phyloP scores from a whole-genome alignment of 495 filamentous ascomycete genomes.

The Tuber magnatum region DNA sequence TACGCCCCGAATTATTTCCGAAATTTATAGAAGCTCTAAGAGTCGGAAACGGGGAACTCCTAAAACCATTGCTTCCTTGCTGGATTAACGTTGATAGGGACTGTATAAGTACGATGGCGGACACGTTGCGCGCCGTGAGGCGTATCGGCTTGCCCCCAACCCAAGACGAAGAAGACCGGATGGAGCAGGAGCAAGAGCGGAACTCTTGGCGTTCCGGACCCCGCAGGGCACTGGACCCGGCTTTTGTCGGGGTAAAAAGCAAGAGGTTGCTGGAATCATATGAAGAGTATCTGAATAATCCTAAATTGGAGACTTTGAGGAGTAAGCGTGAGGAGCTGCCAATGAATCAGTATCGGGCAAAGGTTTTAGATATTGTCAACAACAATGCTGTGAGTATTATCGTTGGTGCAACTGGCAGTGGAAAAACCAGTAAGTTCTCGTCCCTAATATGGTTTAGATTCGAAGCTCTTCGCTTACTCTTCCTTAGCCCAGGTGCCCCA shows the following conservation, averaged over 20 bases:
- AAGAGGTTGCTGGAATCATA: constrained; percentile 37
- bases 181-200: constrained; percentile 15
- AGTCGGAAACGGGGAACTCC: constrained; percentile 44
- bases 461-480: constrained; percentile 13
- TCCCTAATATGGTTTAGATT: neutral
- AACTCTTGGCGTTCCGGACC: constrained; percentile 16
- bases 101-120: constrained; percentile 44
- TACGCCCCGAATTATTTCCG: constrained; percentile 42
- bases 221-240: constrained; percentile 27
- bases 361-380: constrained; percentile 48
- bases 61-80: constrained; percentile 40
- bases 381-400: constrained; percentile 51
- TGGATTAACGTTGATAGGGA: constrained; percentile 43
- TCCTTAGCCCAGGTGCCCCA: constrained; percentile 52
- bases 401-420: constrained; percentile 53
- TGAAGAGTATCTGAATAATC: constrained; percentile 39
- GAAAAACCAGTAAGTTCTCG: constrained; percentile 49
- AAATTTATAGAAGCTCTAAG: constrained; percentile 44
- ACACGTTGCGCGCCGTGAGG: constrained; percentile 43
- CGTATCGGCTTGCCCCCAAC: constrained; percentile 43
- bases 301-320: constrained; percentile 40
- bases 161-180: constrained; percentile 39
- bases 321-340: constrained; percentile 47
- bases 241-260: constrained; percentile 34
- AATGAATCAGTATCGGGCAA: constrained; percentile 46